Evolutionary conservation across 202 grass and related monocot species (phyloP).

Genomic region (Carex sylvatica): DNA sequence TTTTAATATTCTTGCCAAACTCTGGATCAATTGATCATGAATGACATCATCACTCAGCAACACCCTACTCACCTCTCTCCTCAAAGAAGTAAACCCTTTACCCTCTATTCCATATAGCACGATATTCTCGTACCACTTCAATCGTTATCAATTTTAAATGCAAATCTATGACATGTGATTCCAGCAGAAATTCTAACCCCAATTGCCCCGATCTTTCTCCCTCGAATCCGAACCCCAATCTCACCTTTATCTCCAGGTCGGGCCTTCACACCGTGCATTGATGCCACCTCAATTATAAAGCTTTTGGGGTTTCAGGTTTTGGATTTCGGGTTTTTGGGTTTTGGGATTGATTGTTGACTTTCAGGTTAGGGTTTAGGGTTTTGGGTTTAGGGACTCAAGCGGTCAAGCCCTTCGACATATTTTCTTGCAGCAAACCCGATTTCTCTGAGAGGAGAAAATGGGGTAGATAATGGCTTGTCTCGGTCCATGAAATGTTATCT

Average conservation of each 20-base stretch:
- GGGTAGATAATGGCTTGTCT: conserved; percentile 83
- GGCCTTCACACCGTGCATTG: conserved; percentile 61
- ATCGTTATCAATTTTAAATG: conserved; percentile 75
- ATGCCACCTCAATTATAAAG: conserved; percentile 63
- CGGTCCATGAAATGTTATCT: conserved; percentile 89
- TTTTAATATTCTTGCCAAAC: conserved; percentile 41
- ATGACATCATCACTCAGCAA: conserved; percentile 67
- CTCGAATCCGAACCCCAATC: conserved; percentile 79
- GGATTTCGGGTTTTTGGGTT: too few relatives aligned
- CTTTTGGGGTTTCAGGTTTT: too few relatives aligned
- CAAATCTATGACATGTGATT: conserved; percentile 75
- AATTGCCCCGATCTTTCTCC: conserved; percentile 92
- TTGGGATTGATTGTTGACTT: too few relatives aligned
- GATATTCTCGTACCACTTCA: conserved; percentile 65
- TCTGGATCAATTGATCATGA: conserved; percentile 65
- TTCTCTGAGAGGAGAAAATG: conserved; percentile 50
- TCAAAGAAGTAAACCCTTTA: conserved; percentile 72
- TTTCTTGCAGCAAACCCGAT: conserved; percentile 33
- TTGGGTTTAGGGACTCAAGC: too few relatives aligned
- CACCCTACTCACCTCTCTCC: conserved; percentile 41
- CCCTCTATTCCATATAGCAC: conserved; percentile 72
- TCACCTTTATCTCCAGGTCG: conserved; percentile 47
- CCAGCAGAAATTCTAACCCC: conserved; percentile 37
- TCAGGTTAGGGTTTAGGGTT: too few relatives aligned
- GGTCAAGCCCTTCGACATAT: conserved; percentile 65